These are phyloP conservation scores for Thielaviopsis populi DNA, from an alignment of 2,329 filamentous ascomycete species.

Conservation along the genomic window DNA sequence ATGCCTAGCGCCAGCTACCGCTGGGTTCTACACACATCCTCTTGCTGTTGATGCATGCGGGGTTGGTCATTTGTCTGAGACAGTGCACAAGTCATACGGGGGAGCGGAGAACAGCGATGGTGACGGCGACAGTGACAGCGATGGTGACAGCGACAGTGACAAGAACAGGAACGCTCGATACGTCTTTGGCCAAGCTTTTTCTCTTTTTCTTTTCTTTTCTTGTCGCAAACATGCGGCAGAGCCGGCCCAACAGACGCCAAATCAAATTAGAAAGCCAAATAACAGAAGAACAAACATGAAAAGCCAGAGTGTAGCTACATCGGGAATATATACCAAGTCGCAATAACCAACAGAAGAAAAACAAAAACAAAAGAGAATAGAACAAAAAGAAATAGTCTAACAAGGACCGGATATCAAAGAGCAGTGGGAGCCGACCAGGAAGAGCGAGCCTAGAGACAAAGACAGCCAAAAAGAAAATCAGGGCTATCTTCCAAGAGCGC, in stretches of 20 bases:
- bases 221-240: not conserved
- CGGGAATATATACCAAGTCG: conserved; percentile 1
- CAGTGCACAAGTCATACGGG: not conserved
- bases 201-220: not conserved
- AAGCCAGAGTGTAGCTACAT: not conserved
- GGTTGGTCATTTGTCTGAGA: not conserved
- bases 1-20: not conserved
- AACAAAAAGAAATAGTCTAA: not conserved
- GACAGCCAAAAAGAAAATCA: not conserved
- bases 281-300: not conserved
- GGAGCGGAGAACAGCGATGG: too few species aligned
- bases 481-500: too few species aligned
- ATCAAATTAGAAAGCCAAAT: not conserved
- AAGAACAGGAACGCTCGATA: too few species aligned
- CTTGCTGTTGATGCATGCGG: not conserved
- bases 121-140: too few species aligned
- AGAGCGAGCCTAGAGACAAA: not conserved
- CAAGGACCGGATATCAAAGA: conserved; percentile 1
- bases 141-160: too few species aligned
- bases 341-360: not conserved
- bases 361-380: not conserved
- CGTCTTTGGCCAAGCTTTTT: not conserved
- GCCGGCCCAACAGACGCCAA: not conserved
- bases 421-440: not conserved
- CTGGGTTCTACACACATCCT: not conserved